phyloP scores from a whole-genome alignment of 306 rosid species.

The Quercus ilex region DNA sequence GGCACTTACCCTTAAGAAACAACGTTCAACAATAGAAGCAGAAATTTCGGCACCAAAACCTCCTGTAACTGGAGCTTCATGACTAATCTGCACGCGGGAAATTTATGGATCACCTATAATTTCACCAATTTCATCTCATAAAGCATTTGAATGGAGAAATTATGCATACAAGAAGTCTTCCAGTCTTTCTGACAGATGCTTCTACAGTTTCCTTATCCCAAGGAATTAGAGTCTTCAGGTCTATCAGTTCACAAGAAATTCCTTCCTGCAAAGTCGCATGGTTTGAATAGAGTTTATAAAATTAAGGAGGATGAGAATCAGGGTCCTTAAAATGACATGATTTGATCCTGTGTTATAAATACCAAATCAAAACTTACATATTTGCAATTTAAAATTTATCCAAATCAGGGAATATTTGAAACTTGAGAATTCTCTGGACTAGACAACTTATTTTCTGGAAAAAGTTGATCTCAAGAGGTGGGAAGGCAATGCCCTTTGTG shows the following conservation, averaged over 20 bases:
- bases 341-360: neutral
- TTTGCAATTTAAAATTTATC: neutral
- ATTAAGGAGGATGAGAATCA: neutral
- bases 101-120: slow-evolving; percentile 10
- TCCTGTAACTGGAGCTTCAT: slow-evolving; percentile 95
- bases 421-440: neutral
- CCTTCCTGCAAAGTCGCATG: slow-evolving; percentile 68
- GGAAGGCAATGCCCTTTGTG: neutral
- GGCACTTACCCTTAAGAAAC: slow-evolving; percentile 80
- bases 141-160: slow-evolving; percentile 8
- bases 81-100: slow-evolving; percentile 66
- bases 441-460: neutral
- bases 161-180: slow-evolving; percentile 85
- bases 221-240: slow-evolving; percentile 85
- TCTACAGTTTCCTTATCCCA: slow-evolving; percentile 98
- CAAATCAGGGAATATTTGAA: neutral
- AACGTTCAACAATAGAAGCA: slow-evolving; percentile 83
- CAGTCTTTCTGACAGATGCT: slow-evolving; percentile 88
- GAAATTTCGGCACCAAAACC: slow-evolving; percentile 98
- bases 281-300: slow-evolving; percentile 4
- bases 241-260: slow-evolving; percentile 91
- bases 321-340: neutral
- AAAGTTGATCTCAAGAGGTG: neutral
- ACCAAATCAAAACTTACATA: neutral
- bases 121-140: neutral